Conservation (phyloP, 2,329 filamentous ascomycete species). For the Ceratocystis variospora region DNA sequence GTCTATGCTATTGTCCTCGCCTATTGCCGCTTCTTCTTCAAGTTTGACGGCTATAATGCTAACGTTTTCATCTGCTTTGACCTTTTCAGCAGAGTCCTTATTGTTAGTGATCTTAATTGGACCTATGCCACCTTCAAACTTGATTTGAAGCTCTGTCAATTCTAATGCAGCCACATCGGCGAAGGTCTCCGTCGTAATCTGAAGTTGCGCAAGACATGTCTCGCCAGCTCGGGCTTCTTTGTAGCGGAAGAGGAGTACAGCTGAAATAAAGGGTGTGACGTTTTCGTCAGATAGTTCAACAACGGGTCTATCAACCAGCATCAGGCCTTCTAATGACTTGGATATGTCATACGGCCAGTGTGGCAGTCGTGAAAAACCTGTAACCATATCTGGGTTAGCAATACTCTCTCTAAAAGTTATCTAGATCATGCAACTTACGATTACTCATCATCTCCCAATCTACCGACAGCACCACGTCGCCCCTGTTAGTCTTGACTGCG, state of each 20-base stretch:
- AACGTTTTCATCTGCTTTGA: slow-evolving; percentile 21
- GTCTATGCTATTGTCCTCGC: slow-evolving; percentile 22
- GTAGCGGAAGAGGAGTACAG: slow-evolving; percentile 44
- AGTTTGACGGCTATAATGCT: slow-evolving; percentile 24
- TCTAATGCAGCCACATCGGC: slow-evolving; percentile 37
- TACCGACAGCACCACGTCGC: slow-evolving; percentile 44
- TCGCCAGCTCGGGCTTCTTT: slow-evolving; percentile 50
- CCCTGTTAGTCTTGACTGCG: slow-evolving; percentile 38
- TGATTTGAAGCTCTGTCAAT: slow-evolving; percentile 38
- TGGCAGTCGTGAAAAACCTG: slow-evolving; percentile 40
- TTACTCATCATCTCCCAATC: slow-evolving; percentile 52
- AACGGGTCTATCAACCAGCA: slow-evolving; percentile 32
- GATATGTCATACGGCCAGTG: slow-evolving; percentile 49
- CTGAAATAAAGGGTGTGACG: slow-evolving; percentile 39
- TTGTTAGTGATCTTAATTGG: slow-evolving; percentile 39
- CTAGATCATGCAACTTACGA: slow-evolving; percentile 31
- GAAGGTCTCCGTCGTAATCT: slow-evolving; percentile 43
- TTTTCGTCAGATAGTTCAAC: slow-evolving; percentile 39
- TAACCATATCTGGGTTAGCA: slow-evolving; percentile 8
- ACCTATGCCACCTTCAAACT: slow-evolving; percentile 45
- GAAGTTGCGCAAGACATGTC: slow-evolving; percentile 42
- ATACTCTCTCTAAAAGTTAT: neutral
- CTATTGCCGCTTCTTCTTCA: slow-evolving; percentile 25
- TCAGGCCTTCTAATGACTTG: slow-evolving; percentile 40
- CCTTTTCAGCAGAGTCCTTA: slow-evolving; percentile 16